Percentiles rank a stretch among this genome's conserved stretches.
phyloP scores from a whole-genome alignment of 495 filamentous ascomycete species.

The Hamigera avellanea region DNA sequence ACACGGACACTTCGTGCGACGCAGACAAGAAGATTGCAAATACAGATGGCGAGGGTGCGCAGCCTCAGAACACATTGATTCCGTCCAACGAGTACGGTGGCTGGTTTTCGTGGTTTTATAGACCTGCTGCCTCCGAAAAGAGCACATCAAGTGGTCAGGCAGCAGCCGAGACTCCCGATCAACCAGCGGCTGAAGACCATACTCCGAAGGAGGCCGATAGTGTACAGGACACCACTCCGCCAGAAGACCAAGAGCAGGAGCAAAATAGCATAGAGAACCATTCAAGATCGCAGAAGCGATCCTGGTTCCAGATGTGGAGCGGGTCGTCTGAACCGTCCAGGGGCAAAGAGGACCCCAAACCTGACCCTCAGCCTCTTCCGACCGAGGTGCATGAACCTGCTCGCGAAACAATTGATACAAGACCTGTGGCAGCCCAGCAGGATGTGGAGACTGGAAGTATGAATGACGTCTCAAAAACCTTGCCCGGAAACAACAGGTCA shows the following conservation, averaged over 20 bases:
- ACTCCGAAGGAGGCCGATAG: slow-evolving; percentile 9
- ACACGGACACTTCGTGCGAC: slow-evolving; percentile 5
- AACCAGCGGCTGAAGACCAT: slow-evolving; percentile 10
- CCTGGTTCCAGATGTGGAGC: slow-evolving; percentile 40
- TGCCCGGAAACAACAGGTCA: slow-evolving; percentile 30
- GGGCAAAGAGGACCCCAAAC: slow-evolving; percentile 12
- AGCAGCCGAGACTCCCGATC: slow-evolving; percentile 9
- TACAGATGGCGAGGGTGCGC: slow-evolving; percentile 3
- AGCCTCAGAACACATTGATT: slow-evolving; percentile 6
- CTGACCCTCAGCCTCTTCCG: slow-evolving; percentile 14
- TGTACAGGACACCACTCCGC: slow-evolving; percentile 4
- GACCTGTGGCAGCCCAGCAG: slow-evolving; percentile 7
- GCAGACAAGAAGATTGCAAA: slow-evolving; percentile 2
- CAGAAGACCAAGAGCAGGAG: slow-evolving; percentile 8
- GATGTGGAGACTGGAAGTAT: slow-evolving; percentile 14
- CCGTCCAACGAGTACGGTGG: slow-evolving; percentile 27
- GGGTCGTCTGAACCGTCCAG: slow-evolving; percentile 19
- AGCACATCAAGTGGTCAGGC: not conserved
- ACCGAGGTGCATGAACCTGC: slow-evolving; percentile 14
- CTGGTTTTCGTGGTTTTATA: slow-evolving; percentile 50
- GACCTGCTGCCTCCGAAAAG: slow-evolving; percentile 6
- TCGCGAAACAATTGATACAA: slow-evolving; percentile 2
- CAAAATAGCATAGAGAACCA: slow-evolving; percentile 11
- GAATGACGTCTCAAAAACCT: slow-evolving; percentile 24
- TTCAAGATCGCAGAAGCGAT: slow-evolving; percentile 22